Evolutionary conservation across 1,284 basidiomycete species (phyloP), one percentile per base, ranked within the genome.

Genomic region (Moesziomyces globuligerus): DNA sequence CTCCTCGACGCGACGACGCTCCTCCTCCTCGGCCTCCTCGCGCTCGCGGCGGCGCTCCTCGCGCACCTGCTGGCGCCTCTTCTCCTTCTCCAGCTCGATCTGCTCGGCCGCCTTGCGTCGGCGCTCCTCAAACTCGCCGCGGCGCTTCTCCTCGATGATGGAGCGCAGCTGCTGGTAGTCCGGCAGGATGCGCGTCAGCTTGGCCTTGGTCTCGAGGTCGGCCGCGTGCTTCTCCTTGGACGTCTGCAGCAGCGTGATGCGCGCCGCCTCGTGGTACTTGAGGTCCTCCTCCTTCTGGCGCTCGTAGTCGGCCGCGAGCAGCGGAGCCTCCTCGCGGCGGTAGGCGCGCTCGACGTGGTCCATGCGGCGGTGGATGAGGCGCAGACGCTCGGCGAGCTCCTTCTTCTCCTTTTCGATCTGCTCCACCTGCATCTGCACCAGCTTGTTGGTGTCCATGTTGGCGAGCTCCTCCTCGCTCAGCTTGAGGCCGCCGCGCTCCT

Each of bases 261-360:
- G 75, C n/a, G 79, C 79, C 18, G 89, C 88, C 5, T 87, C 83
- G 50, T 86, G 85, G 75, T 91, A 89, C 32, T 89, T 84, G 1
- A 84, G 83, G 54, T 92, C 88, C 83, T 91, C 91, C 1, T 89
- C 88, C 46, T 86, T 85, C 83, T 98, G 95, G 1, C 86, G 83
- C 62, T 91, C 90, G 82, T 98, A 98, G 84, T 98, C 95, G 72
- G 91, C 86, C 1, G 87, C 87, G 39, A 98, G 87, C 17, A 98
- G 86, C 0, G 93, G 91, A 11, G 90, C 88, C 83, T 98, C 96
- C 67, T 94, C 94, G 84, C 93, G 93, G 72, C 95, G 90, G 85
- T 91, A 93, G 0, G 95, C 94, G 69, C 96, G 92, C 85, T 98
- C 95, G 80, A 92, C 84, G 84, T 98, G 94, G 81, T 98, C 95